Evolutionary conservation across 805 yeast species (phyloP), one percentile per base, ranked within the genome.

Genomic region (Nakazawaea ambrosiae): DNA sequence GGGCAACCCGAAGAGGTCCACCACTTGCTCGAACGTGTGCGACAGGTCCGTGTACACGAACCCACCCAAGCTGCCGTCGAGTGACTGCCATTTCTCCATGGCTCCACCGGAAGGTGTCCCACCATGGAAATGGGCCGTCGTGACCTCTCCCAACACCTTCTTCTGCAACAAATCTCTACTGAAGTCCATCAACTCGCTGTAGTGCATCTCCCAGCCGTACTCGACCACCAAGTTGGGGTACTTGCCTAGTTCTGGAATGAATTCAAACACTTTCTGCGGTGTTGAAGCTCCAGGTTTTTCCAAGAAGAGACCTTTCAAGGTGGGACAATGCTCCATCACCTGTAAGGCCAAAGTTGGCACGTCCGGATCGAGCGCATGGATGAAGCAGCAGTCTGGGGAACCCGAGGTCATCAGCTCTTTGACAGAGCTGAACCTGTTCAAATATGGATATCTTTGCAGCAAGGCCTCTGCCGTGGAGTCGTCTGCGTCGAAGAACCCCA

Each of bases 191-290:
- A 32, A 27, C 17, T 37, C 40, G 20, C 36, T 27, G 14, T 37
- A 37, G 19, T 37, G 40, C 36, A 37, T 31, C 20, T 37, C 40
- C 40, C 40, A 37, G 6, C 40, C 40, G 24, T 31, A 37, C 29
- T 37, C 40, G 4, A 37, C 40, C 4, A 37, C 36, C 6, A 27
- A 10, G 12, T 37, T 20, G 12, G 40, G 40, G 23, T 20, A 37
- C 12, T 20, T 12, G 14, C 19, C 17, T 28, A 37, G 31, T 19
- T 37, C 32, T 20, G 24, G 12, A n/a, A 4, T 4, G 4, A 36
- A 19, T 18, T 31, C 18, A 23, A 24, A 36, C 14, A 36, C 4
- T 14, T 36, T 34, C 3, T 4, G 9, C 7, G 39, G 39, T 7
- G 5, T 18, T 6, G 34, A 30, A 17, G 39, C 34, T 3, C 39